These are phyloP conservation scores for Russula lepida DNA, from an alignment of 768 basidiomycete species.

Conservation along the genomic window DNA sequence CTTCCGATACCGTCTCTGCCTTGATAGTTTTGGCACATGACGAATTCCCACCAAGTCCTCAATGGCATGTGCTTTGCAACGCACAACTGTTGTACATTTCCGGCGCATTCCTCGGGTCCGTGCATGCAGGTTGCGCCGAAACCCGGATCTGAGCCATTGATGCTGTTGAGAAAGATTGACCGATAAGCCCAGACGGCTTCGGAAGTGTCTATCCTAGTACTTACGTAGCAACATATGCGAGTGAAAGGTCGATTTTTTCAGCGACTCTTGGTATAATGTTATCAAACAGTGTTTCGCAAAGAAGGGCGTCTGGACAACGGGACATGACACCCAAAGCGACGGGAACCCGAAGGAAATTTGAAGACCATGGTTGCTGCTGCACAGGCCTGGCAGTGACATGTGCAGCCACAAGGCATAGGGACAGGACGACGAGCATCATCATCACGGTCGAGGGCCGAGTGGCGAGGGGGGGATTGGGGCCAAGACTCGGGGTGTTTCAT, in stretches of 20 bases:
- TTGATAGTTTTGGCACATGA: constrained; percentile 71
- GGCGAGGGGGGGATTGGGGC: not conserved
- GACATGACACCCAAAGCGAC: constrained; percentile 57
- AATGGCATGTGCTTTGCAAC: constrained; percentile 49
- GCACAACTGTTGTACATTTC: constrained; percentile 86
- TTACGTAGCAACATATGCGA: constrained; percentile 71
- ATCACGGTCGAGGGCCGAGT: not conserved
- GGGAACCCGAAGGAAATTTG: constrained; percentile 35
- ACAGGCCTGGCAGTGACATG: not conserved
- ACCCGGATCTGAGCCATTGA: constrained; percentile 52
- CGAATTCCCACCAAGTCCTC: constrained; percentile 72
- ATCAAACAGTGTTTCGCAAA: constrained; percentile 75
- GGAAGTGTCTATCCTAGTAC: constrained; percentile 23
- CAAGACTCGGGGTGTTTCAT: not conserved
- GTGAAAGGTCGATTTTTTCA: constrained; percentile 56
- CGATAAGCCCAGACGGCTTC: not conserved
- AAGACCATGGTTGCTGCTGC: constrained; percentile 11
- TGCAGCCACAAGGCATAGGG: not conserved
- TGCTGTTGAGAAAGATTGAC: constrained; percentile 30
- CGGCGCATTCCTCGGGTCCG: constrained; percentile 73
- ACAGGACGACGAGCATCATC: not conserved
- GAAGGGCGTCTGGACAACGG: constrained; percentile 71
- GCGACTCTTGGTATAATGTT: constrained; percentile 53
- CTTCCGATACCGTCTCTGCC: constrained; percentile 57
- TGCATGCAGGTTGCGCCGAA: constrained; percentile 82